Base-by-base conservation (phyloP, 768 basidiomycete genomes). In the Lactarius sanguifluus region DNA sequence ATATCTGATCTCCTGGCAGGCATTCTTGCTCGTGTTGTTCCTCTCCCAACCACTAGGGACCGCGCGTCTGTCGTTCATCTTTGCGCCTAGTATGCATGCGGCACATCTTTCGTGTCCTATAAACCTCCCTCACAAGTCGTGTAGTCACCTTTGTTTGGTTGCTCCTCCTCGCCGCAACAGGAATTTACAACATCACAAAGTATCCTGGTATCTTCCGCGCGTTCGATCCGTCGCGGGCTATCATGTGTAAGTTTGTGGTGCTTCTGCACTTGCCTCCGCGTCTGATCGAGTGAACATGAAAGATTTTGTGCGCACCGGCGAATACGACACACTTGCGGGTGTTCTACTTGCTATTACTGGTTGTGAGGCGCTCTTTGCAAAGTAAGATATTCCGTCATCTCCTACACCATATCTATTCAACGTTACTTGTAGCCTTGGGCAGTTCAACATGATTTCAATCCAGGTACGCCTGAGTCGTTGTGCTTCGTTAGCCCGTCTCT, bases 261-360 rank as follows among this genome's bases (percentile, higher is more conserved):
- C 23, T 15, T 32, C 13, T 36, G 7, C 2, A 23, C 15, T 58
- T 47, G 34, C 18, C 57, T 41, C 47, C 62, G 52, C 6, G 59
- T 52, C 40, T 57, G 10, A 64, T 54, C 54, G 1, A 50, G 13
- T 64, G 7, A 20, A 32, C 45, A 4, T n/a, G 25, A 50, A 56
- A 87, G 85, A 84, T 18, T 91, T 91, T 66, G 85, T 89, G 1
- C 81, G 88, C 15, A 90, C 87, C 1, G 77, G 75, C 61, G 74
- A 88, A 65, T 90, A 84, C 65, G 85, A 86, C 65, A 73, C 84
- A 6, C 81, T 91, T 0, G 79, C 85, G 9, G 89, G 88, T 40
- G 80, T 90, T 1, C 76, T 91, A 7, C 81, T 91, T 1, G 82
- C 85, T 1, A 68, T 90, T n/a, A 91, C 89, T 0, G 89, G 89